phyloP scores from a whole-genome alignment of 441 rosid species.

The Gossypium lobatum region DNA sequence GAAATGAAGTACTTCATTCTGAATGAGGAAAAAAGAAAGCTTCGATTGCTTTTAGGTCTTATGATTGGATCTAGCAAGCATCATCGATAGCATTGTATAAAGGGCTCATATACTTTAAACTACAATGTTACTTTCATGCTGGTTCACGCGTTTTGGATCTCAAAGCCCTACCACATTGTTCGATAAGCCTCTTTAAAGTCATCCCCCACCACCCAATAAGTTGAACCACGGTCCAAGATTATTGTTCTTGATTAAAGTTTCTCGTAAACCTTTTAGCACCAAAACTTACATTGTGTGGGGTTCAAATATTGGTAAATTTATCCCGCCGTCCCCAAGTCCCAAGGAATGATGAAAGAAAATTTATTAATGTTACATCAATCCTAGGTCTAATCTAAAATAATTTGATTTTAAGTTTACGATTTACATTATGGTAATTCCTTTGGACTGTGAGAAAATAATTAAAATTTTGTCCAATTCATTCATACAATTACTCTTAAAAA shows the following conservation, averaged over 20 bases:
- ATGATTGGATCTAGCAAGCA: neutral
- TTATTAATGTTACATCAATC: neutral
- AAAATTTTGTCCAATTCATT: neutral
- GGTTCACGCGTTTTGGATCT: constrained; percentile 13
- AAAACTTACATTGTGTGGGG: constrained; percentile 1
- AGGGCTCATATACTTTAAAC: neutral
- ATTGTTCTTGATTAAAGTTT: constrained; percentile 19
- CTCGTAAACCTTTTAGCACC: neutral
- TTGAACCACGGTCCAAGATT: constrained; percentile 15
- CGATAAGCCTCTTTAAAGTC: constrained; percentile 14
- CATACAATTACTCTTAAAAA: neutral
- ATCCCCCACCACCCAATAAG: constrained; percentile 19
- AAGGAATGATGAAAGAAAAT: neutral
- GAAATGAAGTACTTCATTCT: too few relatives aligned
- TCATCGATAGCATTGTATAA: neutral
- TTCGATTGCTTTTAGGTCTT: neutral
- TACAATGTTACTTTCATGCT: neutral
- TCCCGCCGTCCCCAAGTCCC: neutral
- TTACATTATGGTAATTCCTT: neutral
- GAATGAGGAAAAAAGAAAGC: too few relatives aligned
- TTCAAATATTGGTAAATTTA: neutral
- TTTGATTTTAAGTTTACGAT: neutral
- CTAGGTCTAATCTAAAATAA: neutral
- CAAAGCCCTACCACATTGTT: constrained; percentile 25
- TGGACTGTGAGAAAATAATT: too few relatives aligned